These are phyloP conservation scores for Saccharomyces uvarum DNA, from an alignment of 1,139 yeast species.

Conservation along the genomic window DNA sequence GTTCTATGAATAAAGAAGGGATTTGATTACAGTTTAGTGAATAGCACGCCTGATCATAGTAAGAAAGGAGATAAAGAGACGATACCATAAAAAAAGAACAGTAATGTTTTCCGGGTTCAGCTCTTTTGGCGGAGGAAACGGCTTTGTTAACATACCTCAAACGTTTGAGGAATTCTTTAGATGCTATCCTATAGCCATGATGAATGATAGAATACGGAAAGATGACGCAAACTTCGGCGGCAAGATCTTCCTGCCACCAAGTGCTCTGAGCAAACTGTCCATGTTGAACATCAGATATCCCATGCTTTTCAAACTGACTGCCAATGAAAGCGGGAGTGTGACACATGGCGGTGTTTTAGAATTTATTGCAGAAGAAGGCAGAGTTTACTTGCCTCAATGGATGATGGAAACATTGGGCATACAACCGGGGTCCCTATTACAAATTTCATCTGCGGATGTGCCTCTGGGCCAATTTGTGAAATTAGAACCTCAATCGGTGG, in stretches of 20 bases:
- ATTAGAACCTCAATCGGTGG: slow-evolving; percentile 90
- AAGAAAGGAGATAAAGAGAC: not conserved
- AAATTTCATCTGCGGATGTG: slow-evolving; percentile 68
- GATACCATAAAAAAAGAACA: not conserved
- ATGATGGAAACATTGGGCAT: slow-evolving; percentile 75
- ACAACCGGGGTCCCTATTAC: slow-evolving; percentile 72
- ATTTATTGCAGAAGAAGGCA: slow-evolving; percentile 94
- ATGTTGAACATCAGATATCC: slow-evolving; percentile 89
- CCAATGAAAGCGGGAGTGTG: slow-evolving; percentile 49
- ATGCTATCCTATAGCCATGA: slow-evolving; percentile 86
- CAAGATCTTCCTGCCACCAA: slow-evolving; percentile 88
- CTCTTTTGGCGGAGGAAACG: slow-evolving; percentile 15
- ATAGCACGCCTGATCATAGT: not conserved
- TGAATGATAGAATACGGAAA: slow-evolving; percentile 72
- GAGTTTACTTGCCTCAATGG: slow-evolving; percentile 94
- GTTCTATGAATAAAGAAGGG: not conserved
- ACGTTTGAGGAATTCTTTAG: slow-evolving; percentile 75
- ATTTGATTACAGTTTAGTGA: not conserved
- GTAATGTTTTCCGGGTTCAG: slow-evolving; percentile 30
- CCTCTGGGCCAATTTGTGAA: slow-evolving; percentile 85
- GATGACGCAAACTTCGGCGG: slow-evolving; percentile 94
- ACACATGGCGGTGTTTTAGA: slow-evolving; percentile 95
- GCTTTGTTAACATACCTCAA: slow-evolving; percentile 33
- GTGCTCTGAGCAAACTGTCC: slow-evolving; percentile 81
- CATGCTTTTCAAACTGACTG: slow-evolving; percentile 77